Conservation (phyloP, 176 grass and related monocot genomes). For the Pontederia paniculata region DNA sequence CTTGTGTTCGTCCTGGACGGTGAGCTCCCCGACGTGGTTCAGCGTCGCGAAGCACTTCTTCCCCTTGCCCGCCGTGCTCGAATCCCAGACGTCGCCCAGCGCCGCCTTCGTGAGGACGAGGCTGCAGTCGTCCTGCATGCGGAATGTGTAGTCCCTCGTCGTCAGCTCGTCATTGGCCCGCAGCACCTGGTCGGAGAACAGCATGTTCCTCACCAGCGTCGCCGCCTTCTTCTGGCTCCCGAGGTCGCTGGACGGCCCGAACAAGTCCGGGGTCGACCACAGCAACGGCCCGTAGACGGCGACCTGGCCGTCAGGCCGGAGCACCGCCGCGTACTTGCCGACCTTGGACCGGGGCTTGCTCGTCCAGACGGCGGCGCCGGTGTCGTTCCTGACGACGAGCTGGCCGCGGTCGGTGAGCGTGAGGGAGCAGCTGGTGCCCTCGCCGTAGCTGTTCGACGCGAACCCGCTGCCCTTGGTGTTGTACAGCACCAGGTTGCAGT, state of each 20-base stretch:
- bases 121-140: conserved; percentile 3
- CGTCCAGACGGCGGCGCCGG: not conserved
- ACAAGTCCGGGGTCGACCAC: not conserved
- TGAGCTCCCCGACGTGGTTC: not conserved
- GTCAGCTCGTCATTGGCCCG: not conserved
- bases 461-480: not conserved
- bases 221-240: no score
- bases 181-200: conserved; percentile 12
- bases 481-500: not conserved
- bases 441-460: not conserved
- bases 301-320: not conserved
- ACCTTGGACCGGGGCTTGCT: not conserved
- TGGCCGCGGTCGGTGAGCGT: not conserved
- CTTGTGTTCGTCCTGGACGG: not conserved
- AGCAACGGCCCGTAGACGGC: not conserved
- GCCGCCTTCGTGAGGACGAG: not conserved
- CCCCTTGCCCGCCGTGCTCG: not conserved
- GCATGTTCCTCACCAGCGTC: not conserved
- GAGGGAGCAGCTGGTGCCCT: not conserved
- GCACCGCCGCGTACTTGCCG: not conserved
- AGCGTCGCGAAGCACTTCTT: not conserved
- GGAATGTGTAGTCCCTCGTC: conserved; percentile 3
- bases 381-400: not conserved
- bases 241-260: not conserved
- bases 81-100: conserved; percentile 1